A percentile compares a stretch with the other conserved stretches of the same genome.
Evolutionary conservation across 2,329 filamentous ascomycete genomes (phyloP).

Genomic region (Rugonectria rugulosa): DNA sequence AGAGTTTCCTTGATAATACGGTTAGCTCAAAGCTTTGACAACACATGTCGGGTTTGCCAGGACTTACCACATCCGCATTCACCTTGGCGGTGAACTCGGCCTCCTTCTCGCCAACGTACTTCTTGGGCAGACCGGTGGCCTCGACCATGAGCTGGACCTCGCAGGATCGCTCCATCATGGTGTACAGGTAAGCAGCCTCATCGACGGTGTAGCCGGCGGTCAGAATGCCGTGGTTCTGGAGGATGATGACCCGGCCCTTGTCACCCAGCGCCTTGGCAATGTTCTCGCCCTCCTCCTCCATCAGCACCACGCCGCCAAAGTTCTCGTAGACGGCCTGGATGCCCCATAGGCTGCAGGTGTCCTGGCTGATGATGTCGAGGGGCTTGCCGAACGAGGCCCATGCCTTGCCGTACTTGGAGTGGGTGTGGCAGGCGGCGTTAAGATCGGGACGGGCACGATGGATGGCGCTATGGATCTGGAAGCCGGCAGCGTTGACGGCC

Average conservation of each 20-base stretch:
- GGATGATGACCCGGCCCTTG: conserved; percentile 59
- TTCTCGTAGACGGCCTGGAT: conserved; percentile 65
- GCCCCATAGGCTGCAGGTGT: conserved; percentile 61
- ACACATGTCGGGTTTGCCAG: background rate
- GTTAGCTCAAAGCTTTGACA: background rate
- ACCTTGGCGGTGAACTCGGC: conserved; percentile 46
- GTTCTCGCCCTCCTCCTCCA: conserved; percentile 62
- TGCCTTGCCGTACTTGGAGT: conserved; percentile 64
- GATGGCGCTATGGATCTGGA: conserved; percentile 67
- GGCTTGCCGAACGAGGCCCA: conserved; percentile 64
- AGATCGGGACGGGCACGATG: conserved; percentile 65
- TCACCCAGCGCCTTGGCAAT: conserved; percentile 64
- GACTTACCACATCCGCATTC: conserved; percentile 35
- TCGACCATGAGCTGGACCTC: conserved; percentile 42
- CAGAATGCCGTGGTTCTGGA: conserved; percentile 70
- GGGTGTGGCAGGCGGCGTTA: conserved; percentile 66
- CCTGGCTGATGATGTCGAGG: conserved; percentile 68
- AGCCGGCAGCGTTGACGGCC: conserved; percentile 64
- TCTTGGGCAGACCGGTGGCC: conserved; percentile 35
- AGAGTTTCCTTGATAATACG: conserved; percentile 31
- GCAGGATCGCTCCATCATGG: conserved; percentile 42
- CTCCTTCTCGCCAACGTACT: conserved; percentile 45
- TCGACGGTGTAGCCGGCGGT: conserved; percentile 70
- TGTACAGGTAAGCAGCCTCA: conserved; percentile 70
- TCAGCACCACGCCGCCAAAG: conserved; percentile 69